Conservation (phyloP, 1,284 basidiomycete genomes). For the Pseudozyma sp. region DNA sequence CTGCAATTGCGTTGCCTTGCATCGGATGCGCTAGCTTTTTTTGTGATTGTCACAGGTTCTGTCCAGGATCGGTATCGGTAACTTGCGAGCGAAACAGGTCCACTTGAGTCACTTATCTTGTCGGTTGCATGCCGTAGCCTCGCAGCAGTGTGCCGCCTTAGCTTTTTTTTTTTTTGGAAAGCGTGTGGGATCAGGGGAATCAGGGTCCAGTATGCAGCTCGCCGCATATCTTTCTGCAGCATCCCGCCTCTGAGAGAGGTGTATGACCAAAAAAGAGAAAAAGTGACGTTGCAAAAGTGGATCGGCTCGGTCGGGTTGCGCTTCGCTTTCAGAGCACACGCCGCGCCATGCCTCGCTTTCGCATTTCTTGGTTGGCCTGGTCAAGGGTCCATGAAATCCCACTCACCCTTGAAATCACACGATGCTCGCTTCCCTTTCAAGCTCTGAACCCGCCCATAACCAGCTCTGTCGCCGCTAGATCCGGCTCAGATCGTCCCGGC, state of each 20-base stretch:
- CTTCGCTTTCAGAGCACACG: too few relatives aligned
- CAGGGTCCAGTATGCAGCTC: conserved; percentile 1
- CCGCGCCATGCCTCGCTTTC: too few relatives aligned
- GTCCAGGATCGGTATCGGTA: not conserved
- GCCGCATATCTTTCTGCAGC: not conserved
- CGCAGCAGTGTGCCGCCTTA: not conserved
- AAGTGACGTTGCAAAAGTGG: conserved; percentile 1
- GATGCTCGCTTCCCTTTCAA: conserved; percentile 11
- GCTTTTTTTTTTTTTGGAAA: not conserved
- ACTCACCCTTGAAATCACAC: conserved; percentile 14
- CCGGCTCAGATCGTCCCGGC: not conserved
- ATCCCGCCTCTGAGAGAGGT: too few relatives aligned
- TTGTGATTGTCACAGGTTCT: too few relatives aligned
- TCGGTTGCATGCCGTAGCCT: not conserved
- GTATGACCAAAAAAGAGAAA: not conserved
- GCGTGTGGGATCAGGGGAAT: not conserved
- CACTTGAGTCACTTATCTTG: too few relatives aligned
- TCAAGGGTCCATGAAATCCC: too few relatives aligned
- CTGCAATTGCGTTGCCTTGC: too few relatives aligned
- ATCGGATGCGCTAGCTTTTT: too few relatives aligned
- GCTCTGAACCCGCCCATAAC: not conserved
- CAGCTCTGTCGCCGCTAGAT: too few relatives aligned
- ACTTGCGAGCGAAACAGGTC: too few relatives aligned
- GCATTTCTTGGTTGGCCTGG: too few relatives aligned
- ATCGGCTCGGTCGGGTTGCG: too few relatives aligned